A percentile compares a stretch with the other conserved stretches of the same genome.
Conservation (phyloP, 2,329 filamentous ascomycete genomes). For the Mycosphaerella sp. region DNA sequence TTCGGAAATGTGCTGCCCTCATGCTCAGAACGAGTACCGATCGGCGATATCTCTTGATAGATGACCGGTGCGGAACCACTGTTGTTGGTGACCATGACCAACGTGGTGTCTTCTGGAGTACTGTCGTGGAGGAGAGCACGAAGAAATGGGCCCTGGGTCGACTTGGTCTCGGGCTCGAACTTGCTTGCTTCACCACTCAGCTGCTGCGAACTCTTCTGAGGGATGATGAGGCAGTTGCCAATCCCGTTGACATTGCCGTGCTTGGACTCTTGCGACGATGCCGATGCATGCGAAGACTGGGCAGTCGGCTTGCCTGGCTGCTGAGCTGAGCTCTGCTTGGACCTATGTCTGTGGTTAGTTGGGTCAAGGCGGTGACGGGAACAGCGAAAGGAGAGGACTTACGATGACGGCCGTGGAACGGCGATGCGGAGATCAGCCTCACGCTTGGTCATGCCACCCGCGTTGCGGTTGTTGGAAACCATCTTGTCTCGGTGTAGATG, state of each 20-base stretch:
- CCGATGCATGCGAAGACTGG: not conserved
- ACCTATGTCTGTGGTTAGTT: not conserved
- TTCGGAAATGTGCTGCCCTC: not conserved
- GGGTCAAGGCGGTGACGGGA: not conserved
- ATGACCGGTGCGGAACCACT: not conserved
- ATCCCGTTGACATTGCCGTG: not conserved
- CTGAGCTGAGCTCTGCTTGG: not conserved
- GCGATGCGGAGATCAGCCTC: not conserved
- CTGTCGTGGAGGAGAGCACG: slow-evolving; percentile 17
- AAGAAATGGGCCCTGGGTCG: slow-evolving; percentile 1
- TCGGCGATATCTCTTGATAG: slow-evolving; percentile 2
- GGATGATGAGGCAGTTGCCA: not conserved
- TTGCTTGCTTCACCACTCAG: slow-evolving; percentile 3
- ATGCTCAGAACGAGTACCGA: slow-evolving; percentile 17
- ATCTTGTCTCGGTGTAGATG: not conserved
- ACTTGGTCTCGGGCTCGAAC: not conserved
- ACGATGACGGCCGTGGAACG: not conserved
- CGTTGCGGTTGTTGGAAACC: not conserved
- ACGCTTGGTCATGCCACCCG: not conserved
- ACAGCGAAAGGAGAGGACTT: not conserved
- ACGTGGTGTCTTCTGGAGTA: slow-evolving; percentile 8
- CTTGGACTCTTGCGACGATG: not conserved
- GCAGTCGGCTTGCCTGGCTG: not conserved
- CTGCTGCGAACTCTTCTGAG: not conserved
- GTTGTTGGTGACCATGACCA: not conserved